Percentiles rank a stretch among this genome's conserved stretches.
Conservation (phyloP, 257 asterid genomes). For the Gentiana dahurica region DNA sequence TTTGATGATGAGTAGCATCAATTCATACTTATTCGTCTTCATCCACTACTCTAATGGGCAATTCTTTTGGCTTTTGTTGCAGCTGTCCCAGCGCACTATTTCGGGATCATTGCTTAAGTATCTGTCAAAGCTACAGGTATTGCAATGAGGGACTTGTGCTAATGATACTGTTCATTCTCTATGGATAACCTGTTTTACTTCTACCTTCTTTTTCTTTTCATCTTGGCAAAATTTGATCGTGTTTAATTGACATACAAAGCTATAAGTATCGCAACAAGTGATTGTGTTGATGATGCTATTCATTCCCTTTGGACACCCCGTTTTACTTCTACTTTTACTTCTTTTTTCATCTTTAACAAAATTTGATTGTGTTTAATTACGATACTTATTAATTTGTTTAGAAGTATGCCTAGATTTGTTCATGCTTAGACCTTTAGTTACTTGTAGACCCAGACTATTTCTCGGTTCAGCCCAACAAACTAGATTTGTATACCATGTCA, state of each 20-base stretch:
- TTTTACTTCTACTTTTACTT: slow-evolving; percentile 4
- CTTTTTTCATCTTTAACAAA: slow-evolving; percentile 4
- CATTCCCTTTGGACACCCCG: too few species aligned
- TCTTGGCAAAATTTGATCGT: not conserved
- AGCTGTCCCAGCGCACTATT: slow-evolving; percentile 96
- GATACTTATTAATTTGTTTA: too few species aligned
- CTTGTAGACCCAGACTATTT: too few species aligned
- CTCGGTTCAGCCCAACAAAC: too few species aligned
- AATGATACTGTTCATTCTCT: too few species aligned
- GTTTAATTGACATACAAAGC: too few species aligned
- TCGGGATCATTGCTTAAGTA: slow-evolving; percentile 83
- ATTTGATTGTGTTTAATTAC: too few species aligned
- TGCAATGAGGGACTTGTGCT: slow-evolving; percentile 2
- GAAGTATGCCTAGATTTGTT: too few species aligned
- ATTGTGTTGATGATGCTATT: not conserved
- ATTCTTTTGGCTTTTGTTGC: slow-evolving; percentile 18
- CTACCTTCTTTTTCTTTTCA: slow-evolving; percentile 7
- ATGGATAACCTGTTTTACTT: not conserved
- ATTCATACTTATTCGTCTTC: not conserved
- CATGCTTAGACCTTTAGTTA: too few species aligned
- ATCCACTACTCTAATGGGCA: not conserved
- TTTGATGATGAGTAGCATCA: not conserved
- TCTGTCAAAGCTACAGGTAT: slow-evolving; percentile 96
- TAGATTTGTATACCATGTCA: too few species aligned
- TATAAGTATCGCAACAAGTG: not conserved